These are phyloP conservation scores for Yamadazyma jaroonii DNA, from an alignment of 1,139 yeast species.

Conservation along the genomic window DNA sequence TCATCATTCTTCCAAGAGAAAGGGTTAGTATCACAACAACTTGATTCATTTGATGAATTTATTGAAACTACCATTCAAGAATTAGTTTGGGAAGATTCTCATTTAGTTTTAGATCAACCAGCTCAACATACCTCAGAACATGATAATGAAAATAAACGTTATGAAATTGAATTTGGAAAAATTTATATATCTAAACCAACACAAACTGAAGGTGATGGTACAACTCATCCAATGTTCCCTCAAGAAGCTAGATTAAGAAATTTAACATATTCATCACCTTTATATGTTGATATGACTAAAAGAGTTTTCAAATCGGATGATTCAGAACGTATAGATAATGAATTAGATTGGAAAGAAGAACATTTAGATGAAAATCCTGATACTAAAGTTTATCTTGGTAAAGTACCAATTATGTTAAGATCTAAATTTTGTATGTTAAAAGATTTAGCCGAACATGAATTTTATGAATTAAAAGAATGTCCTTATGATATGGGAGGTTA, in stretches of 20 bases:
- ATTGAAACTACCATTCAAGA: slow-evolving; percentile 96
- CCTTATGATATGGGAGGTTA: slow-evolving; percentile 99
- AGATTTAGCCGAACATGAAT: slow-evolving; percentile 90
- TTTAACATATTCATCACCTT: slow-evolving; percentile 92
- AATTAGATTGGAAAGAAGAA: slow-evolving; percentile 71
- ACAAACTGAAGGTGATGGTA: slow-evolving; percentile 99
- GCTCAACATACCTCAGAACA: slow-evolving; percentile 94
- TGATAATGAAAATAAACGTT: slow-evolving; percentile 86
- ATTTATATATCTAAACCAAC: slow-evolving; percentile 95
- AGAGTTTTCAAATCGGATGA: slow-evolving; percentile 84
- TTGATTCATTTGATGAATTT: slow-evolving; percentile 97
- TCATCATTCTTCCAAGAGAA: slow-evolving; percentile 94
- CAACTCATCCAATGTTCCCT: slow-evolving; percentile 97
- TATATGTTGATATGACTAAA: slow-evolving; percentile 94
- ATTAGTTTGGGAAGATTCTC: slow-evolving; percentile 93
- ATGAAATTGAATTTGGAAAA: slow-evolving; percentile 94
- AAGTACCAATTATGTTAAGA: slow-evolving; percentile 96
- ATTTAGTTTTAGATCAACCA: slow-evolving; percentile 91
- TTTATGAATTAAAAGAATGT: slow-evolving; percentile 94
- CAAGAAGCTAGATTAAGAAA: slow-evolving; percentile 97
- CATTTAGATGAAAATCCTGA: slow-evolving; percentile 57
- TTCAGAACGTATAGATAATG: slow-evolving; percentile 54
- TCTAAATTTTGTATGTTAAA: slow-evolving; percentile 94
- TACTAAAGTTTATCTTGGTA: slow-evolving; percentile 86
- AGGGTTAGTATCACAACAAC: slow-evolving; percentile 95